Percentiles rank a stretch among this genome's conserved stretches.
Conservation (phyloP, 2,329 filamentous ascomycete genomes). For the Fusarium neocosmosporiellum region DNA sequence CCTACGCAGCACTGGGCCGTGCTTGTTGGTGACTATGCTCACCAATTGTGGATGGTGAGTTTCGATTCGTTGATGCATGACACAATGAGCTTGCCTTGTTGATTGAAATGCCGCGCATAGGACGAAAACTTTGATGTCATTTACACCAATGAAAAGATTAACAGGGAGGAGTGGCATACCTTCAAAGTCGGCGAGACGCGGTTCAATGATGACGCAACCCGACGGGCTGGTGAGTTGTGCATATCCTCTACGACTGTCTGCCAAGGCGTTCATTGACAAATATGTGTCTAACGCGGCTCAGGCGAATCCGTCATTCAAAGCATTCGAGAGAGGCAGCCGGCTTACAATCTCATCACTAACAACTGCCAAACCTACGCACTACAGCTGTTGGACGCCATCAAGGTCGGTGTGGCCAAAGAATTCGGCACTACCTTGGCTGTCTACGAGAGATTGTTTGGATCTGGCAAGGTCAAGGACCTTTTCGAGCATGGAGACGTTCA, state of each 20-base stretch:
- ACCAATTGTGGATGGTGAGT: constrained; percentile 70
- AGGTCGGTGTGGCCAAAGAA: constrained; percentile 60
- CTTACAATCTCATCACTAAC: constrained; percentile 69
- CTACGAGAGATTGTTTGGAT: constrained; percentile 62
- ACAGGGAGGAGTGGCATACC: constrained; percentile 60
- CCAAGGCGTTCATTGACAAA: background rate
- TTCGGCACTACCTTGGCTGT: constrained; percentile 66
- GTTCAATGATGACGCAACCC: constrained; percentile 65
- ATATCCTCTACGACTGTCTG: background rate
- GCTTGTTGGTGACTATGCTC: constrained; percentile 65
- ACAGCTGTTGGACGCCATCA: constrained; percentile 64
- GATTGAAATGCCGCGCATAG: constrained; percentile 31
- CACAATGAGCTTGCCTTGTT: fast-evolving
- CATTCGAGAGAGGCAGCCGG: constrained; percentile 60
- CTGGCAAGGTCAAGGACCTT: constrained; percentile 62
- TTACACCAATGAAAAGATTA: constrained; percentile 63
- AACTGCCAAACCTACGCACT: constrained; percentile 70
- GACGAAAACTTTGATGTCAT: constrained; percentile 68
- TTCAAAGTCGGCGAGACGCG: constrained; percentile 63
- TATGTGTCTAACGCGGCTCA: constrained; percentile 19
- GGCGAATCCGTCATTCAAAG: constrained; percentile 65
- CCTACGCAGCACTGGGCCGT: constrained; percentile 72
- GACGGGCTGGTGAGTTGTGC: constrained; percentile 56
- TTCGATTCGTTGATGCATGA: background rate
- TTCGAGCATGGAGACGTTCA: constrained; percentile 53